Percentiles rank a stretch among this genome's conserved stretches.
Conservation (phyloP, 2,329 filamentous ascomycete species). For the Anthostomella pinea region DNA sequence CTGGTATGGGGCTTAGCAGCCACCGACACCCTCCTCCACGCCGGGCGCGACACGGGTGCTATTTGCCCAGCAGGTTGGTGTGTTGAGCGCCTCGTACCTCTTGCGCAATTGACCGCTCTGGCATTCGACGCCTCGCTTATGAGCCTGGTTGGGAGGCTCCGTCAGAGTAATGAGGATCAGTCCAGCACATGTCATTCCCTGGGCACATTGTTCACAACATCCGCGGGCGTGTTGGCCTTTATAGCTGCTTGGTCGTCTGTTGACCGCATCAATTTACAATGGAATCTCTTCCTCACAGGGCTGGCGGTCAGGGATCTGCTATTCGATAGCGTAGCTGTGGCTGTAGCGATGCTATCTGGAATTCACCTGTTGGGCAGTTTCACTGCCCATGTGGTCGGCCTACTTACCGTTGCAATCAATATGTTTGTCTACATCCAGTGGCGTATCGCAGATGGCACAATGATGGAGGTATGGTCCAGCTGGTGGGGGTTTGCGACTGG, state of each 20-base stretch:
- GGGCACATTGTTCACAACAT: slow-evolving; percentile 21
- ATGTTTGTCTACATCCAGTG: slow-evolving; percentile 27
- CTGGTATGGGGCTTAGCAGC: slow-evolving; percentile 33
- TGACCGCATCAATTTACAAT: slow-evolving; percentile 26
- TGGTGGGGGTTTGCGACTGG: slow-evolving; percentile 19
- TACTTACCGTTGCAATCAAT: slow-evolving; percentile 22
- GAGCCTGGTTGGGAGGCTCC: slow-evolving; percentile 23
- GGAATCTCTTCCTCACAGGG: slow-evolving; percentile 30
- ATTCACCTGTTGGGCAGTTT: slow-evolving; percentile 28
- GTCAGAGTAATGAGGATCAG: slow-evolving; percentile 26
- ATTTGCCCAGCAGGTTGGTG: slow-evolving; percentile 29
- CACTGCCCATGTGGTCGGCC: slow-evolving; percentile 26
- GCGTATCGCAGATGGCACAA: slow-evolving; percentile 20
- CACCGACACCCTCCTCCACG: slow-evolving; percentile 24
- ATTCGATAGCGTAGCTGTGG: slow-evolving; percentile 27
- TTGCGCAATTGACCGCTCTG: slow-evolving; percentile 28
- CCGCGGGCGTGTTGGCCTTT: slow-evolving; percentile 23
- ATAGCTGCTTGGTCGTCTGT: slow-evolving; percentile 28
- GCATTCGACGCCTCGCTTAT: slow-evolving; percentile 33
- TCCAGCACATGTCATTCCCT: slow-evolving; percentile 20
- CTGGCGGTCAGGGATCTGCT: slow-evolving; percentile 30
- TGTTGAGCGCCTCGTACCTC: slow-evolving; percentile 28
- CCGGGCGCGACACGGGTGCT: slow-evolving; percentile 26
- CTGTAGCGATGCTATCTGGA: slow-evolving; percentile 23
- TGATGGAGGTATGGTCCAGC: slow-evolving; percentile 23